Conservation (phyloP, 2,329 filamentous ascomycete genomes). For the Exophiala oligosperma region DNA sequence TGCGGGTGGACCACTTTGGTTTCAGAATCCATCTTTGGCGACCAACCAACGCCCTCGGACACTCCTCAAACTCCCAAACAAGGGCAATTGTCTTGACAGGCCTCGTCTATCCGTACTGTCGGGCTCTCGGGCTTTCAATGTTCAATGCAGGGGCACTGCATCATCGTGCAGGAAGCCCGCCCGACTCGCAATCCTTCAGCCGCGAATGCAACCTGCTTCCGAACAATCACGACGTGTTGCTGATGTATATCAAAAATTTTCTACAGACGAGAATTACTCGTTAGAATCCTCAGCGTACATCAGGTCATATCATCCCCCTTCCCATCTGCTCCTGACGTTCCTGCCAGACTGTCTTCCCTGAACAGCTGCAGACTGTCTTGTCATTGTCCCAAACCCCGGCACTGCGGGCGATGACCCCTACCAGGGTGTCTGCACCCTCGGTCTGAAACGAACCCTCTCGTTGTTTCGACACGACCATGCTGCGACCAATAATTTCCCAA, state of each 20-base stretch:
- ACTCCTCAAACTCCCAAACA: slow-evolving; percentile 5
- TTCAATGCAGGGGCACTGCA: slow-evolving; percentile 18
- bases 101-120: slow-evolving; percentile 9
- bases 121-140: slow-evolving; percentile 6
- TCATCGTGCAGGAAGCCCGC: slow-evolving; percentile 12
- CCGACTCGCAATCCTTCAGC: slow-evolving; percentile 5
- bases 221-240: neutral
- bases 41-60: slow-evolving; percentile 14
- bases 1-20: slow-evolving; percentile 8
- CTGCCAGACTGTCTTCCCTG: slow-evolving; percentile 97
- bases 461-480: slow-evolving; percentile 78
- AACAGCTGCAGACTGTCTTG: slow-evolving; percentile 97
- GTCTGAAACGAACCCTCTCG: slow-evolving; percentile 61
- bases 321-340: slow-evolving; percentile 86
- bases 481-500: slow-evolving; percentile 94
- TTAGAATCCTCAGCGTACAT: neutral
- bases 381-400: slow-evolving; percentile 99
- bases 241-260: neutral
- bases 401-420: slow-evolving; percentile 91
- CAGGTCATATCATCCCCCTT: slow-evolving; percentile 79
- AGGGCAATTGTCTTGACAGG: neutral
- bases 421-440: slow-evolving; percentile 81
- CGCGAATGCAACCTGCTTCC: neutral
- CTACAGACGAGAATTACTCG: neutral
- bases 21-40: slow-evolving; percentile 20